Evolutionary conservation across 768 basidiomycete species (phyloP), one percentile per base, ranked within the genome.

Genomic region (Kwoniella pini): DNA sequence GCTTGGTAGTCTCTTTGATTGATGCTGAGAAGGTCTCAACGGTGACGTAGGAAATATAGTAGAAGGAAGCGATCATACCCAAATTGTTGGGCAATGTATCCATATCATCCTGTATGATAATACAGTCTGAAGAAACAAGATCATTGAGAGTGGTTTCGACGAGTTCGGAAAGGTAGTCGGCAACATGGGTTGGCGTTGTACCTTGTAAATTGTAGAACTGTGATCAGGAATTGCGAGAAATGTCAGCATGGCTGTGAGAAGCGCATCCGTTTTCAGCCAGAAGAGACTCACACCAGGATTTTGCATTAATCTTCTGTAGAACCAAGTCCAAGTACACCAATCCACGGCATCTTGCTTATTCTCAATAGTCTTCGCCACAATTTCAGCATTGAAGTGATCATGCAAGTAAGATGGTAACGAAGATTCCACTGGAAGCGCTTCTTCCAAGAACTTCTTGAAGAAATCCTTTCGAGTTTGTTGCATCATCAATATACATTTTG

Each of bases 401-500:
- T 97, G 95, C 1, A 99, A 81, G 75, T 92, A 88, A 0, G 90
- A 91, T 1, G 94, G 87, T 3, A 98, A 80, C 76, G 95, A 92
- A 0, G 91, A 94, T 77, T 99, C 96, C 65, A 98, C 96, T 5
- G 95, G 96, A 26, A 99, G 80, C n/a, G 95, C 96, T 76, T 98
- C 94, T 0, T 88, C 87, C 51, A 99, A 78, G 85, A 98, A 98
- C 79, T 97, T 98, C 81, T 93, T 95, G 84, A 94, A 98, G 79
- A 98, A 99, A 76, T 98, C 95, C 79, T 98, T 99, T 33, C 94
- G 84, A 0, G 91, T 95, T 78, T 95, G 91, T 70, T 98, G 95
- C 71, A 91, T 92, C 93, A 99, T 97, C 36, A 97, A 81, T 2
- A 99, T 88, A 71, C 95, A 98, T 13, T 92, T 88, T 68, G 91